Evolutionary conservation across 768 basidiomycete species (phyloP).

Genomic region (Clavulina sp.): DNA sequence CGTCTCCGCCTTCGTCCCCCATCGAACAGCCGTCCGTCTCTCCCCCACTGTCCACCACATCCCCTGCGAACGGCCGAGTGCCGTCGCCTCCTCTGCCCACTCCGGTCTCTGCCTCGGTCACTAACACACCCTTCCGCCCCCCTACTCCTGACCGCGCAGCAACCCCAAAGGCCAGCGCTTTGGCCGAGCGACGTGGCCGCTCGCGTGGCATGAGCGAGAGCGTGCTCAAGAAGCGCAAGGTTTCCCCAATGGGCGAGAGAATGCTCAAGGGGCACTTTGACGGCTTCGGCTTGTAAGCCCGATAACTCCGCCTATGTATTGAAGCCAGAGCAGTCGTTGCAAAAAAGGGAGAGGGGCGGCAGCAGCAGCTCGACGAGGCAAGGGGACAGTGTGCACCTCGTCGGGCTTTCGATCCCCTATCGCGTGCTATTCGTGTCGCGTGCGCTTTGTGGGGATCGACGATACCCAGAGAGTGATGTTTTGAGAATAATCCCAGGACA

Average conservation of each 20-base stretch:
- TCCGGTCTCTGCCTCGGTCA: no score
- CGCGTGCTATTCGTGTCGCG: not conserved
- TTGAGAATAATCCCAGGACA: not conserved
- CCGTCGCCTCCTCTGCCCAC: no score
- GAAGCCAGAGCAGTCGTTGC: not conserved
- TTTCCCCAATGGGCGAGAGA: constrained; percentile 43
- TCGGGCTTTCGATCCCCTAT: no score
- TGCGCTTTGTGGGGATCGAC: not conserved
- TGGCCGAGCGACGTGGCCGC: no score
- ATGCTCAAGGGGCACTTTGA: constrained; percentile 86
- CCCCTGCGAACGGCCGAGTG: no score
- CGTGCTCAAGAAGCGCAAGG: constrained; percentile 8
- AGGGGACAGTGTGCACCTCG: not conserved
- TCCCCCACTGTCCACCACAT: no score
- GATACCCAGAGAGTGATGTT: not conserved
- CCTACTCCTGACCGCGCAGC: no score
- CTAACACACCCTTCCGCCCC: no score
- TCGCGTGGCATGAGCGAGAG: no score
- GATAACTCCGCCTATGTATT: not conserved
- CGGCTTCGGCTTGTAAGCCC: constrained; percentile 30
- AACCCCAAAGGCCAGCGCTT: no score
- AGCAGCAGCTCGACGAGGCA: not conserved
- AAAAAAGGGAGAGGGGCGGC: not conserved
- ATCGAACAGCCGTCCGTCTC: no score
- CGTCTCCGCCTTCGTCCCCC: no score